Base-by-base conservation (phyloP, 169 alveolate species). In the Cryptosporidium ubiquitum region DNA sequence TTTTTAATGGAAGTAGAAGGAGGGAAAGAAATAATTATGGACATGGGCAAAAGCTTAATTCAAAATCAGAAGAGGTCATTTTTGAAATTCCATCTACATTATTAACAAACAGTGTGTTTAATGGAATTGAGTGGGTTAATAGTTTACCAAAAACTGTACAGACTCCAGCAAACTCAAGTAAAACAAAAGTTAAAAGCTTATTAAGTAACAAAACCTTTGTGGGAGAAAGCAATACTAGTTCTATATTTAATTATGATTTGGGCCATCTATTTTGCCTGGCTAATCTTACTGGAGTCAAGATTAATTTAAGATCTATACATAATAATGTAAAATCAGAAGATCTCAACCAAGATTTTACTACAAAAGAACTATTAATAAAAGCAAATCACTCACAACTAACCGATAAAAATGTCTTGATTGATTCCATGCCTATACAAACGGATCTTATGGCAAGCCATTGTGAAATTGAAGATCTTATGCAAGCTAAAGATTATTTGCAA, bases 201-300 rank as follows among this genome's bases (percentile, higher is more conserved):
- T 23, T 18, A 33, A 29, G 1, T 5, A 42, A 29, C 20, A 64
- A 64, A 47, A n/a, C 61, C 1, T 79, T 79, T 64, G 68, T 79
- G 1, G 74, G 69, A 7, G 52, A 64, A 44, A 60, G 33, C 66
- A 40, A 64, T 14, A 79, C 89, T 16, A 61, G 37, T 26, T 60
- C 79, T 1, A 79, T 64, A 61, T 79, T 79, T 40, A 79, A 61
- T n/a, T 79, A 79, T 26, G 61, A 64, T 23, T 33, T 60, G 55
- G 16, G 40, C 23, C 89, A 79, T n/a, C 33, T 79, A 23, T 61
- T 64, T 79, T 79, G 89, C 14, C 66, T 79, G 33, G 73, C 89
- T n/a, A 79, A 79, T 37, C 35, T 79, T 16, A 40, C 75, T 37
- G 74, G 74, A 12, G 52, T 47, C 20, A 61, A 79, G 29, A 58